Conservation (phyloP, 306 rosid genomes). For the Herpetospermum pedunculosum region DNA sequence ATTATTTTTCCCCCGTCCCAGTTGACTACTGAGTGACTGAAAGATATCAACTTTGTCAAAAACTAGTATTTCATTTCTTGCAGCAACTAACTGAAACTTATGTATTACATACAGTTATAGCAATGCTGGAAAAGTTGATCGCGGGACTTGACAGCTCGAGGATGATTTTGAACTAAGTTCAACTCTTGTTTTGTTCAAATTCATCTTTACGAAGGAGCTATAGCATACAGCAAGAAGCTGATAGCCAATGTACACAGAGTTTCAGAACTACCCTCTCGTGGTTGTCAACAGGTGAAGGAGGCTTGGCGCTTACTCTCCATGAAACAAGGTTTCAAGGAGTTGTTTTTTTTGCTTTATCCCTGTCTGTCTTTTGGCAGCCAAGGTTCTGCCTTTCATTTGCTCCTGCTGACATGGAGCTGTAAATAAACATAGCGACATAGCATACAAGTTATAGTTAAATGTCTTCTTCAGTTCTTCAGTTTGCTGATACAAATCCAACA, state of each 20-base stretch:
- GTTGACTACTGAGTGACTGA: not conserved
- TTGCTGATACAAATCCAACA: not conserved
- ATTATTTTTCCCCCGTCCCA: not conserved
- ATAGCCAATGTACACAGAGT: not conserved
- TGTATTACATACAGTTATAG: not conserved
- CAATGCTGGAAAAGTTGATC: not conserved
- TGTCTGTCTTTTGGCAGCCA: conserved; percentile 21
- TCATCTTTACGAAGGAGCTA: not conserved
- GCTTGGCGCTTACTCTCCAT: conserved; percentile 1
- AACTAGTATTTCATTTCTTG: not conserved
- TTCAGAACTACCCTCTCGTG: not conserved
- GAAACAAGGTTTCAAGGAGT: not conserved
- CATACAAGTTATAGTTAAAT: not conserved
- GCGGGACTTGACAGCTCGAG: not conserved
- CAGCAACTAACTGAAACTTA: not conserved
- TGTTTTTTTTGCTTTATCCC: conserved; percentile 11
- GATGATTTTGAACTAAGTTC: not conserved
- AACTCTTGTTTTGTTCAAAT: not conserved
- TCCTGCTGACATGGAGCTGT: conserved; percentile 27
- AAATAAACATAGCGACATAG: conserved; percentile 29
- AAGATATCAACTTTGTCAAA: too few relatives aligned
- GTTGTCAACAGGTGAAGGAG: not conserved
- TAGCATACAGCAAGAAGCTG: not conserved
- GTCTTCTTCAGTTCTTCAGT: not conserved
- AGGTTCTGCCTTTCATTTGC: conserved; percentile 16